A percentile compares a stretch with the other conserved stretches of the same genome.
Conservation (phyloP, 345 rosid species). For the Moricandia arvensis region DNA sequence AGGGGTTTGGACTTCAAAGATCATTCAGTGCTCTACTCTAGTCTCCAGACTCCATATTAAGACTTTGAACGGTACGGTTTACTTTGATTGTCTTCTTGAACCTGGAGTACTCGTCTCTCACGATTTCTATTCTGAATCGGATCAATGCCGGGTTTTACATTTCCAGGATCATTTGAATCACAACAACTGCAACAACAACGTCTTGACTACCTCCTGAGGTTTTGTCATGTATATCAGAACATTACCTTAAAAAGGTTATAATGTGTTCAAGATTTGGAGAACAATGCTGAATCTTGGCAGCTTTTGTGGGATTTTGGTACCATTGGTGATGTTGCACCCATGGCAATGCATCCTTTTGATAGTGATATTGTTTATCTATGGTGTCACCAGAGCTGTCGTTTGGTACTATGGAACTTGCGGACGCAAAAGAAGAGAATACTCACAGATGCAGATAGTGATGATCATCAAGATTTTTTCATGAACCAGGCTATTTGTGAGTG, state of each 20-base stretch:
- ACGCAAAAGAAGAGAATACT: neutral
- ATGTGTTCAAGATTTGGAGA: neutral
- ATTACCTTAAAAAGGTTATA: neutral
- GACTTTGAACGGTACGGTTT: neutral
- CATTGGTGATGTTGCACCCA: neutral
- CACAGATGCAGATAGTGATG: neutral
- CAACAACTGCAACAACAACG: neutral
- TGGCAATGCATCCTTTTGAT: constrained; percentile 5
- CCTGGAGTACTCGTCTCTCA: neutral
- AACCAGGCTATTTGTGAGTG: neutral
- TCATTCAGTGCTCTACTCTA: neutral
- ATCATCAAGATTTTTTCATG: neutral
- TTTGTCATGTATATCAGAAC: neutral
- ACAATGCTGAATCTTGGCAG: neutral
- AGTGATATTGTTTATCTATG: neutral
- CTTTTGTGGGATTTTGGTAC: neutral
- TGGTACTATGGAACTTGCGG: neutral
- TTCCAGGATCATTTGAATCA: neutral
- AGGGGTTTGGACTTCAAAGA: neutral
- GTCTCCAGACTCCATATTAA: neutral
- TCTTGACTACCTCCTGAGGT: neutral
- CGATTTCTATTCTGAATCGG: neutral
- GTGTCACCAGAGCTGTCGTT: neutral
- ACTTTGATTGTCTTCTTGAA: neutral
- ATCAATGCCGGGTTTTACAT: neutral